Conservation (phyloP, 2,329 filamentous ascomycete genomes). For the Zymoseptoria passerinii region DNA sequence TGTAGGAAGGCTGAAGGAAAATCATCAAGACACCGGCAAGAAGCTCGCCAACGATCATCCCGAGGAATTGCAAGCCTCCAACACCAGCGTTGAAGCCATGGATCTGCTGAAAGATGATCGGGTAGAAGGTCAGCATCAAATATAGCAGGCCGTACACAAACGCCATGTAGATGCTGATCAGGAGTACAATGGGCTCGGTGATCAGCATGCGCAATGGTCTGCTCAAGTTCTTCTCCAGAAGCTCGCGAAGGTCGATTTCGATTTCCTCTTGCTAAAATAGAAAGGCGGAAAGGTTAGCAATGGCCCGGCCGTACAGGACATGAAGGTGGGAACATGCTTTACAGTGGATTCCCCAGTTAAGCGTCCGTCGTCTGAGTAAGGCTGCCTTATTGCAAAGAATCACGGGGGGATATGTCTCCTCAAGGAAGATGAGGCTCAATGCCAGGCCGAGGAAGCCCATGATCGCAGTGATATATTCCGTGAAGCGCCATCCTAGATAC, state of each 20-base stretch:
- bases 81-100: conserved; percentile 63
- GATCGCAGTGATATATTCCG: conserved; percentile 42
- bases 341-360: conserved; percentile 51
- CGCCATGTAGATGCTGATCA: conserved; percentile 38
- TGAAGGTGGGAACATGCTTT: background rate
- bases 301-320: background rate
- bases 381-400: conserved; percentile 50
- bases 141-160: conserved; percentile 54
- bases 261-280: conserved; percentile 30
- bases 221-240: conserved; percentile 31
- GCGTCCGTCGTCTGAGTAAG: conserved; percentile 46
- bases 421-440: conserved; percentile 45
- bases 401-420: conserved; percentile 52
- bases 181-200: conserved; percentile 42
- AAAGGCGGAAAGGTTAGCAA: background rate
- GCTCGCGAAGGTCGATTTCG: conserved; percentile 31
- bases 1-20: conserved; percentile 27
- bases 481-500: conserved; percentile 45
- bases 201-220: conserved; percentile 41
- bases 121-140: conserved; percentile 77
- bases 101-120: conserved; percentile 65
- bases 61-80: conserved; percentile 73
- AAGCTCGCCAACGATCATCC: conserved; percentile 46
- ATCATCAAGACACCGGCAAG: conserved; percentile 16
- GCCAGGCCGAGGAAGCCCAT: conserved; percentile 47